Evolutionary conservation across 768 basidiomycete species (phyloP).

Genomic region (Suillus variegatus): DNA sequence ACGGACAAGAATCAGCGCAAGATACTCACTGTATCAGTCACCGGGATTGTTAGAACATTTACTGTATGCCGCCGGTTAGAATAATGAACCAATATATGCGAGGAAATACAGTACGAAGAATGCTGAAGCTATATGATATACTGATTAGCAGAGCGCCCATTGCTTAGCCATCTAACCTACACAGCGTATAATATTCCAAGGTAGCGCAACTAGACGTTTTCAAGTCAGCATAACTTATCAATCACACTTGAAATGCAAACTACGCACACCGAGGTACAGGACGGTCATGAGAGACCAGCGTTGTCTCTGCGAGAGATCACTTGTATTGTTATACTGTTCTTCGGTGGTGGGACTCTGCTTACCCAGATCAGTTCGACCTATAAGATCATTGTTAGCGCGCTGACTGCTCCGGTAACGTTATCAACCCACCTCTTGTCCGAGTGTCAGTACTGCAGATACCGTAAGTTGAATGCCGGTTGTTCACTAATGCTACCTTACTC

Average conservation of each 20-base stretch:
- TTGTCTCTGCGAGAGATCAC: not conserved
- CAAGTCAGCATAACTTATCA: not conserved
- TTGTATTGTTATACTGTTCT: not conserved
- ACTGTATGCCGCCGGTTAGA: not conserved
- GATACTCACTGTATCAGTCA: not conserved
- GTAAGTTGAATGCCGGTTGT: not conserved
- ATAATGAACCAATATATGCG: not conserved
- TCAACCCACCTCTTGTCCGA: not conserved
- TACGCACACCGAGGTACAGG: not conserved
- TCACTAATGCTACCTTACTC: not conserved
- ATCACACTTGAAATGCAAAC: not conserved
- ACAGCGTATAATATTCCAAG: conserved; percentile 2
- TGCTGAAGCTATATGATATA: not conserved
- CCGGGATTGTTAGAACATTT: not conserved
- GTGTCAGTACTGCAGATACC: not conserved
- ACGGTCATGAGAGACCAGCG: not conserved
- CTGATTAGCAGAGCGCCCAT: not conserved
- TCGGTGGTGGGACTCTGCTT: not conserved
- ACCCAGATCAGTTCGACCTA: not conserved
- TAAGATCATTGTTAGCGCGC: not conserved
- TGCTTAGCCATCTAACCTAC: not conserved
- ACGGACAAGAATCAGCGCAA: not conserved
- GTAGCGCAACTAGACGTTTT: not conserved
- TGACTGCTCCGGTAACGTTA: not conserved
- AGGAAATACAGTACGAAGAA: not conserved